Base-by-base conservation (phyloP, 1,139 yeast genomes). In the Pichiaceae sp. region DNA sequence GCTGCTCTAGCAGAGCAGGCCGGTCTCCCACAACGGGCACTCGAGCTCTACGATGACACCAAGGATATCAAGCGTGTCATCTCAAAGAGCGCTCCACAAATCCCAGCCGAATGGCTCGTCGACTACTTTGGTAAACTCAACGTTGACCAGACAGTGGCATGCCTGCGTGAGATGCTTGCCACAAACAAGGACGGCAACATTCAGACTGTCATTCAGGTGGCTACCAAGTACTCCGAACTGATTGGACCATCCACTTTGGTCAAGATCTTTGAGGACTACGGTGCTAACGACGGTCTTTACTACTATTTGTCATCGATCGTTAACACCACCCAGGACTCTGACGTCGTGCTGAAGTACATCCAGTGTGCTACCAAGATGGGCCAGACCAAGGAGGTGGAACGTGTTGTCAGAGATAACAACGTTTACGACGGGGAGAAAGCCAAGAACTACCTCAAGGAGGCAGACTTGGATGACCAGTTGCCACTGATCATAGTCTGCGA, bases 401-500 rank as follows among this genome's bases (percentile, higher is more conserved):
- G 98, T 60, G 76, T 91, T 47, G 96, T 89, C 36, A 80, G 94
- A 60, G 96, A 87, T 58, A 91, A 91, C 67, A 84, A 78, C 50
- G 91, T 85, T 42, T 93, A 89, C 64, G 91, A 87, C 59, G 95
- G 97, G 44, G 98, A 91, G 60, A 89, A 89, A 64, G 97, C 93
- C 42, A 93, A 91, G 69, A 93, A 91, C 66, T 91, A 84, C 63
- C 74, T 91, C 66, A 91, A 91, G 64, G 98, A 93, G 60, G 86
- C 89, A 48, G 79, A 85, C 56, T 72, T 91, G 48, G 93, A 89
- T 43, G 97, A 93, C 56, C 99, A 93, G 66, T 72, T 93, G 50
- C 98, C 99, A 34, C 75, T 91, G 63, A 87, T 93, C 49, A 84
- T 93, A 62, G 96, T 91, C 33, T 89, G 97, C 66, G 97, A 91